A percentile compares a stretch with the other conserved stretches of the same genome.
phyloP scores from a whole-genome alignment of 148 eudicot species.

The Rhododendron griersonianum region DNA sequence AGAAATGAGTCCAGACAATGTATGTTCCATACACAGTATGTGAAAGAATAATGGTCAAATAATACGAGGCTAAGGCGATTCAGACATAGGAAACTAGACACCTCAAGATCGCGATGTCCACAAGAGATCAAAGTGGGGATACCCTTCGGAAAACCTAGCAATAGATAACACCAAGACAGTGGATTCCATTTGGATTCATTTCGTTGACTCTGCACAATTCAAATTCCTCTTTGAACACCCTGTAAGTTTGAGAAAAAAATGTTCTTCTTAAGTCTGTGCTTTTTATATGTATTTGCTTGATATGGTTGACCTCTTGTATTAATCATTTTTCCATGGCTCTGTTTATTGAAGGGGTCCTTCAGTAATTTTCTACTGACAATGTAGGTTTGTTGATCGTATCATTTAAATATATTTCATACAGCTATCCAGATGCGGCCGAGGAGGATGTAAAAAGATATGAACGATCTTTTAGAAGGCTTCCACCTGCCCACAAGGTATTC shows the following conservation, averaged over 20 bases:
- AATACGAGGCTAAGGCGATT: neutral
- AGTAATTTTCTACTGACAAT: neutral
- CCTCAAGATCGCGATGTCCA: neutral
- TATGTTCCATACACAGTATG: neutral
- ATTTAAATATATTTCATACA: slow-evolving; percentile 21
- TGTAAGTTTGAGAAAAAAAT: neutral
- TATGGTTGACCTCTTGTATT: neutral
- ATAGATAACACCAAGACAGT: neutral
- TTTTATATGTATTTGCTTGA: neutral
- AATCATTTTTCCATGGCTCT: neutral
- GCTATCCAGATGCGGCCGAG: slow-evolving; percentile 93
- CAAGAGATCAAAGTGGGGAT: neutral
- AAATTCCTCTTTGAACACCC: neutral
- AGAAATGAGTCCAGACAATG: neutral
- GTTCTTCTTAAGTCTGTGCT: neutral
- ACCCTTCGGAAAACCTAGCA: neutral
- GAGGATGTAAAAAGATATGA: slow-evolving; percentile 78
- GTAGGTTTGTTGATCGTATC: neutral
- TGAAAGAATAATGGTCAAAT: neutral
- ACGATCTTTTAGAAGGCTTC: slow-evolving; percentile 71
- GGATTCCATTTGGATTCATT: neutral
- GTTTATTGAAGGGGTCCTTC: neutral
- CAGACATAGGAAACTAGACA: neutral
- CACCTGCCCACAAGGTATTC: slow-evolving; percentile 78
- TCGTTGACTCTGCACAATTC: neutral